Percentiles rank a stretch among this genome's conserved stretches.
phyloP scores from a whole-genome alignment of 2,329 filamentous ascomycete species.

The Alternaria gaisen region DNA sequence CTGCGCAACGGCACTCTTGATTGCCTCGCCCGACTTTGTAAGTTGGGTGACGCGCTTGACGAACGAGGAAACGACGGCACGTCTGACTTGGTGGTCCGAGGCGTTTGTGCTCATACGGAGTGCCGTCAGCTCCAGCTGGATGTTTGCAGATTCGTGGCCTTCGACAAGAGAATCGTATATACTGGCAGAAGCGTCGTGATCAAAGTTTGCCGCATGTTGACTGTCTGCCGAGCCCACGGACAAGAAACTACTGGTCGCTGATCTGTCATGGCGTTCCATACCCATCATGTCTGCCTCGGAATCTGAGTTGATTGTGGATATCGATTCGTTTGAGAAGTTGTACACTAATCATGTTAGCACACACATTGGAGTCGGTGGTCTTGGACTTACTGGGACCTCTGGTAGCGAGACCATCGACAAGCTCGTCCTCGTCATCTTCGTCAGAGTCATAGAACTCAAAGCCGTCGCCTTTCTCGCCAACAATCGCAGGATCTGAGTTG shows the following conservation, averaged over 20 bases:
- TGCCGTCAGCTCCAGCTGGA: constrained; percentile 92
- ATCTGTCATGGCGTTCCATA: constrained; percentile 60
- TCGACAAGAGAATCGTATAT: constrained; percentile 85
- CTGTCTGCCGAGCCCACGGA: constrained; percentile 73
- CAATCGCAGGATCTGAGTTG: constrained; percentile 60
- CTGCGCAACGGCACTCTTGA: constrained; percentile 54
- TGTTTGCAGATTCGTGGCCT: constrained; percentile 78
- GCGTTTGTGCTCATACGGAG: constrained; percentile 92
- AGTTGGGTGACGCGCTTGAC: constrained; percentile 82
- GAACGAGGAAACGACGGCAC: constrained; percentile 85
- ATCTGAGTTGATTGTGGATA: constrained; percentile 69
- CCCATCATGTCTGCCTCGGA: constrained; percentile 55
- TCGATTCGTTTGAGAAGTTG: constrained; percentile 65
- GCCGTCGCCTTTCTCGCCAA: constrained; percentile 67
- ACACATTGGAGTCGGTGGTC: too few relatives aligned
- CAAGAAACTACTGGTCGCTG: constrained; percentile 74
- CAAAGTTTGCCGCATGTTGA: constrained; percentile 70
- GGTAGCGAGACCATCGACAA: constrained; percentile 52
- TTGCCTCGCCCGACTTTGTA: constrained; percentile 55
- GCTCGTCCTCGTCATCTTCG: constrained; percentile 70
- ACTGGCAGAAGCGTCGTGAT: constrained; percentile 84
- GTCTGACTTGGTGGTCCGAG: constrained; percentile 85
- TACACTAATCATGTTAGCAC: constrained; percentile 54
- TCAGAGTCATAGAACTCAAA: constrained; percentile 67
- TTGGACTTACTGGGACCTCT: constrained; percentile 45